phyloP scores from a whole-genome alignment of 2,329 filamentous ascomycete species.

The Fonsecaea nubica region DNA sequence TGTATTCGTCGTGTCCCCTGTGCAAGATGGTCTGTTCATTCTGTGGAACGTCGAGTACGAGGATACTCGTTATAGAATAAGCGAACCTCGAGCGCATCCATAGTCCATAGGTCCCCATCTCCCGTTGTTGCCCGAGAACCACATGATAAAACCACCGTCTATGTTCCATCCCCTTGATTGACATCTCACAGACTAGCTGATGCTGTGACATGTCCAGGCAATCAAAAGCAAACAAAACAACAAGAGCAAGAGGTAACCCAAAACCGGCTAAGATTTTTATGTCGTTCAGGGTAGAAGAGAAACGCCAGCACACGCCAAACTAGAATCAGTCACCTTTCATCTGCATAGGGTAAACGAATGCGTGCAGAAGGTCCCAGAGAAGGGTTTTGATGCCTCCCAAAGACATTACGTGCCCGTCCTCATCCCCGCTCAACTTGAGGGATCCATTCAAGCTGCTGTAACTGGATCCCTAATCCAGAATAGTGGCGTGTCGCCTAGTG shows the following conservation, averaged over 20 bases:
- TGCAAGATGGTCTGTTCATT: neutral
- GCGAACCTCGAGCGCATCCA: neutral
- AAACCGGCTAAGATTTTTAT: constrained; percentile 5
- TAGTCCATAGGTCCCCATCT: neutral
- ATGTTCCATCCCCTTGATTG: neutral
- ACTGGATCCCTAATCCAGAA: neutral
- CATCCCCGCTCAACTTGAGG: neutral
- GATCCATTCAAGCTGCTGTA: neutral
- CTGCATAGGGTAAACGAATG: neutral
- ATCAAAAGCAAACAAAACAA: neutral
- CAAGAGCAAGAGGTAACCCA: neutral
- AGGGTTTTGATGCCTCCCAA: neutral
- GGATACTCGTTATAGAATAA: neutral
- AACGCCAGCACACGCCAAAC: constrained; percentile 5
- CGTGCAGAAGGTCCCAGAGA: neutral
- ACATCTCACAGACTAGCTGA: neutral
- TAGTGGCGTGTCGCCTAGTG: constrained; percentile 53
- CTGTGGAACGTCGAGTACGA: neutral
- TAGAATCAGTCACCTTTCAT: neutral
- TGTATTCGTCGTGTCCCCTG: neutral
- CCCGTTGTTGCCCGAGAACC: neutral
- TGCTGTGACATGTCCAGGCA: constrained; percentile 1
- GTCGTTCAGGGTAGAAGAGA: constrained; percentile 4
- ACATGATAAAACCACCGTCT: neutral
- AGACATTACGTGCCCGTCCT: neutral